Conservation (phyloP, 176 grass and related monocot genomes). For the Oryza rufipogon region DNA sequence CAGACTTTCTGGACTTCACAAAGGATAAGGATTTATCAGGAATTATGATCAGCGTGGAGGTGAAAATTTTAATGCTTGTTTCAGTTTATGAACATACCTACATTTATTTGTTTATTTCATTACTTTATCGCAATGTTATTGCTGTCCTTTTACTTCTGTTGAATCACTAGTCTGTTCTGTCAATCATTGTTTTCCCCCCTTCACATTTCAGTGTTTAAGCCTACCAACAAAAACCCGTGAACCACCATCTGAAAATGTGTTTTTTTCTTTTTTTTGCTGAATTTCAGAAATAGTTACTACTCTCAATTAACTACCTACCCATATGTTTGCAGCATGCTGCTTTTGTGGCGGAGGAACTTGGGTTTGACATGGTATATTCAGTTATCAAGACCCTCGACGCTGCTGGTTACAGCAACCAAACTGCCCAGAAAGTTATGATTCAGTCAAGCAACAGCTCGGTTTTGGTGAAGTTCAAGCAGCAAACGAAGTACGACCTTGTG, state of each 20-base stretch:
- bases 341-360: slow-evolving; percentile 65
- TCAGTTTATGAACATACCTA: background rate
- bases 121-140: slow-evolving; percentile 17
- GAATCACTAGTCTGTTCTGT: slow-evolving; percentile 10
- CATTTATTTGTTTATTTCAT: background rate
- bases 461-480: slow-evolving; percentile 72
- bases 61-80: slow-evolving; percentile 37
- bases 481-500: slow-evolving; percentile 76
- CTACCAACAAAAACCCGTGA: background rate
- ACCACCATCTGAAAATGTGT: background rate
- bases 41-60: slow-evolving; percentile 90
- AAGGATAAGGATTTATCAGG: slow-evolving; percentile 75
- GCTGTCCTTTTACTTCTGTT: background rate
- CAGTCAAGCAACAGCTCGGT: slow-evolving; percentile 83
- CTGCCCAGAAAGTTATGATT: slow-evolving; percentile 66
- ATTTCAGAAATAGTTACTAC: background rate
- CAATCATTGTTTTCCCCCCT: background rate
- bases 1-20: slow-evolving; percentile 78
- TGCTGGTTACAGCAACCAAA: slow-evolving; percentile 67
- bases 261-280: background rate
- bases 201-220: slow-evolving; percentile 9
- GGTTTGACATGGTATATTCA: slow-evolving; percentile 60
- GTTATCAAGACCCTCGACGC: slow-evolving; percentile 51
- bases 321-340: slow-evolving; percentile 68
- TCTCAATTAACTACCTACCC: slow-evolving; percentile 18